These are phyloP conservation scores for Pythium guiyangense DNA, from an alignment of 352 stramenopile species.

Conservation along the genomic window DNA sequence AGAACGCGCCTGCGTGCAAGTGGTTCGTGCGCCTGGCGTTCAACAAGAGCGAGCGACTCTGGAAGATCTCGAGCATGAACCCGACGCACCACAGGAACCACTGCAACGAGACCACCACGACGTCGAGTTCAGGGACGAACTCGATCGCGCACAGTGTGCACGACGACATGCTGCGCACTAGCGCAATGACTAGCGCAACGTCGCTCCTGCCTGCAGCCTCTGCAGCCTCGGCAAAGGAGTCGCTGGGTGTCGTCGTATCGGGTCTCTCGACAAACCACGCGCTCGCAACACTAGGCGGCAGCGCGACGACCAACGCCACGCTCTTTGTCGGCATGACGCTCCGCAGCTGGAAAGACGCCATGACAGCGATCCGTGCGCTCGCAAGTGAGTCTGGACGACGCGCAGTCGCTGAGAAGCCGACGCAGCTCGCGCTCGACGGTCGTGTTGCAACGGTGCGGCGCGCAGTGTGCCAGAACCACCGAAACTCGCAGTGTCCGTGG, in stretches of 20 bases:
- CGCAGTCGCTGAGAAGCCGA: slow-evolving; percentile 45
- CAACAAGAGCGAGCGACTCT: slow-evolving; percentile 60
- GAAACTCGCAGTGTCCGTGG: slow-evolving; percentile 70
- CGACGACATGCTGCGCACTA: too few species aligned
- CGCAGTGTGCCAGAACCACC: slow-evolving; percentile 67
- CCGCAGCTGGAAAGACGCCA: slow-evolving; percentile 52
- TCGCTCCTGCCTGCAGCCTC: neutral
- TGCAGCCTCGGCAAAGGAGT: neutral
- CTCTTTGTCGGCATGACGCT: slow-evolving; percentile 46
- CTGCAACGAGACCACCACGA: slow-evolving; percentile 23
- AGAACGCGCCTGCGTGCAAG: slow-evolving; percentile 60
- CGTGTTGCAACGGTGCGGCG: slow-evolving; percentile 42
- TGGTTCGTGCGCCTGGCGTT: slow-evolving; percentile 69
- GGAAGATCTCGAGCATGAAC: slow-evolving; percentile 76
- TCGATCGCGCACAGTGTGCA: too few species aligned
- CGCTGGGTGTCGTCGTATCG: neutral
- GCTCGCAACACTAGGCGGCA: too few species aligned
- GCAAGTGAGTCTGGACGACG: slow-evolving; percentile 56
- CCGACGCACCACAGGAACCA: slow-evolving; percentile 57
- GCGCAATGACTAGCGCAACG: neutral
- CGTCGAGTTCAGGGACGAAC: too few species aligned
- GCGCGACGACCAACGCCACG: slow-evolving; percentile 7
- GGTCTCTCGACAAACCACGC: neutral
- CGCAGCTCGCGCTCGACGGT: slow-evolving; percentile 34
- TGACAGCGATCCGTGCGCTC: slow-evolving; percentile 41